Percentiles rank a stretch among this genome's conserved stretches.
These are phyloP conservation scores for Aspergillus quadrilineatus DNA, from an alignment of 2,329 filamentous ascomycete genomes.

Conservation along the genomic window DNA sequence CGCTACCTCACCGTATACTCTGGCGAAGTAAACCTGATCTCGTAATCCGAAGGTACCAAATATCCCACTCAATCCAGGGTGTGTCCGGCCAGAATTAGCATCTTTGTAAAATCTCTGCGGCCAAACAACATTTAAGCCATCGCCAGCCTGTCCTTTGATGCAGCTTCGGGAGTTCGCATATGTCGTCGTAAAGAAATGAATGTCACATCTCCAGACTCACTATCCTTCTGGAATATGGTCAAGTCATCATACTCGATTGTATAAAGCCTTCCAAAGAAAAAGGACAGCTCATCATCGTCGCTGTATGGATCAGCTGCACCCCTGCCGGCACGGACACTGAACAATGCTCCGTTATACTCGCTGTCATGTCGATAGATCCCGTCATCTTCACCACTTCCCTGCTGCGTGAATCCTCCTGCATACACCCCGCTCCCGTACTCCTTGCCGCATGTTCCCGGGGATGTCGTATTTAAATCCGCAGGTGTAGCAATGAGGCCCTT, in stretches of 20 bases:
- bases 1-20: constrained; percentile 21
- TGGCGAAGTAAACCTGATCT: constrained; percentile 25
- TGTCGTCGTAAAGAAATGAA: not conserved
- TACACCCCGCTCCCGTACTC: constrained; percentile 19
- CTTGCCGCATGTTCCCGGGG: constrained; percentile 20
- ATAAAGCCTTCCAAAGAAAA: constrained; percentile 1
- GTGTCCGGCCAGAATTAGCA: constrained; percentile 17
- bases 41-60: constrained; percentile 4
- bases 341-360: not conserved
- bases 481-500: too few species aligned
- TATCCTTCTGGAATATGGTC: not conserved
- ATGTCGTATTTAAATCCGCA: not conserved
- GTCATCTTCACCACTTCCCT: constrained; percentile 30
- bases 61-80: constrained; percentile 4
- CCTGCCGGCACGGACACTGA: not conserved
- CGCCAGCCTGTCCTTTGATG: not conserved
- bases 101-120: constrained; percentile 3
- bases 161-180: constrained; percentile 4
- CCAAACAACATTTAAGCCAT: constrained; percentile 13
- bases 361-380: constrained; percentile 29
- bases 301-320: not conserved
- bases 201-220: not conserved
- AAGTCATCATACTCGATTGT: not conserved
- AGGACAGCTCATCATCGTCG: not conserved
- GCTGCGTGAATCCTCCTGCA: constrained; percentile 28